These are phyloP conservation scores for Waltiozyma sp. DNA, from an alignment of 1,139 yeast species.

Conservation along the genomic window DNA sequence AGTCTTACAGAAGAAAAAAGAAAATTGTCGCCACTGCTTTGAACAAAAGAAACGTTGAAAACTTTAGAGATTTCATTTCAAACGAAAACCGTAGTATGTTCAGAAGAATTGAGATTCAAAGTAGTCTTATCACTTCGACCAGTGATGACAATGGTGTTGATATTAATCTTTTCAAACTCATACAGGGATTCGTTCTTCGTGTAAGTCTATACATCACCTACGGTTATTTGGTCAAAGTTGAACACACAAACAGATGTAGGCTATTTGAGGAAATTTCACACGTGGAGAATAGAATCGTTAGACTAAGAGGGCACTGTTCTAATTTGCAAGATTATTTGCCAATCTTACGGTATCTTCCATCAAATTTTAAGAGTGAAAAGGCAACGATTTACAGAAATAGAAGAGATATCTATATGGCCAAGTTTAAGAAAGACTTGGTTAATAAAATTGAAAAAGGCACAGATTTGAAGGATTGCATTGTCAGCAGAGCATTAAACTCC, in stretches of 20 bases:
- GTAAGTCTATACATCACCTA: constrained; percentile 50
- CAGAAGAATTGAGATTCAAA: constrained; percentile 10
- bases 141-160: constrained; percentile 18
- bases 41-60: constrained; percentile 27
- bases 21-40: constrained; percentile 42
- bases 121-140: background rate
- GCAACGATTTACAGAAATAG: constrained; percentile 31
- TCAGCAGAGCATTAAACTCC: constrained; percentile 31
- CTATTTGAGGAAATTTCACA: constrained; percentile 45
- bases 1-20: constrained; percentile 39
- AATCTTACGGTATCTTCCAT: constrained; percentile 27
- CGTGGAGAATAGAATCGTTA: constrained; percentile 56
- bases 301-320: constrained; percentile 51
- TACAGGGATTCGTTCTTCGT: constrained; percentile 46
- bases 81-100: constrained; percentile 29
- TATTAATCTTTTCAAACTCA: constrained; percentile 30
- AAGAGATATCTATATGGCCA: constrained; percentile 46
- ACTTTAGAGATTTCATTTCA: constrained; percentile 31
- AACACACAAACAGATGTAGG: constrained; percentile 24
- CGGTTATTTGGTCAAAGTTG: constrained; percentile 43
- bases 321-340: constrained; percentile 57
- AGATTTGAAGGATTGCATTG: constrained; percentile 28
- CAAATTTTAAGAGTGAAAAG: constrained; percentile 18
- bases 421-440: constrained; percentile 24
- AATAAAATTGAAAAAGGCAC: constrained; percentile 17